Conservation (phyloP, 257 asterid genomes). For the Solanum arcanum region DNA sequence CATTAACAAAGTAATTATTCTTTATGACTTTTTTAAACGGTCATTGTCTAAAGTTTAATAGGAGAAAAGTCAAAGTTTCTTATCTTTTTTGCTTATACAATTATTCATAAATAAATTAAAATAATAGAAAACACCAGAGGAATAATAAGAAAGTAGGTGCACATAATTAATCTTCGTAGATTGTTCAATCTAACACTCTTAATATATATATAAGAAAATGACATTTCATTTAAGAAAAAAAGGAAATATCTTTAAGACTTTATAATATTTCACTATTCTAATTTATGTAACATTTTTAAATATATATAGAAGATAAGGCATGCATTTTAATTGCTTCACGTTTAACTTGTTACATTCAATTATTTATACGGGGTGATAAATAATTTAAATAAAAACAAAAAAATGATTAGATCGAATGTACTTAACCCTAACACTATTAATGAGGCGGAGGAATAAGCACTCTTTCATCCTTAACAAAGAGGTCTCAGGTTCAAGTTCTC, state of each 20-base stretch:
- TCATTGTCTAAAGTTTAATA: not conserved
- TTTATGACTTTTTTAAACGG: not conserved
- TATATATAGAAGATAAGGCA: not conserved
- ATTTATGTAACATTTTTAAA: not conserved
- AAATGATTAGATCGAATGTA: too few relatives aligned
- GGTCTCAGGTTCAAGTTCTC: too few relatives aligned
- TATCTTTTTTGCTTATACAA: not conserved
- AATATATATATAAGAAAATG: not conserved
- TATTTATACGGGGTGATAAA: not conserved
- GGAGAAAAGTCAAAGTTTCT: not conserved
- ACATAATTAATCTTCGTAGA: not conserved
- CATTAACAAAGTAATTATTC: not conserved
- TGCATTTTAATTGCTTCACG: not conserved
- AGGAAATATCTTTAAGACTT: not conserved
- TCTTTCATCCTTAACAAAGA: too few relatives aligned
- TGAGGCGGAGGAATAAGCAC: accelerated
- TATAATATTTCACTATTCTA: not conserved
- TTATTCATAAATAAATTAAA: not conserved
- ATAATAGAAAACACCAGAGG: not conserved
- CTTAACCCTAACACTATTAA: not conserved
- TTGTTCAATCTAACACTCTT: not conserved
- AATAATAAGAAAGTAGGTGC: not conserved
- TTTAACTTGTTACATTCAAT: not conserved
- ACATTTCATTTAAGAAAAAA: not conserved
- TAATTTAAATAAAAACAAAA: not conserved